A percentile compares a stretch with the other conserved stretches of the same genome.
Evolutionary conservation across 352 stramenopile genomes (phyloP).

Genomic region (Phytophthora syringae): DNA sequence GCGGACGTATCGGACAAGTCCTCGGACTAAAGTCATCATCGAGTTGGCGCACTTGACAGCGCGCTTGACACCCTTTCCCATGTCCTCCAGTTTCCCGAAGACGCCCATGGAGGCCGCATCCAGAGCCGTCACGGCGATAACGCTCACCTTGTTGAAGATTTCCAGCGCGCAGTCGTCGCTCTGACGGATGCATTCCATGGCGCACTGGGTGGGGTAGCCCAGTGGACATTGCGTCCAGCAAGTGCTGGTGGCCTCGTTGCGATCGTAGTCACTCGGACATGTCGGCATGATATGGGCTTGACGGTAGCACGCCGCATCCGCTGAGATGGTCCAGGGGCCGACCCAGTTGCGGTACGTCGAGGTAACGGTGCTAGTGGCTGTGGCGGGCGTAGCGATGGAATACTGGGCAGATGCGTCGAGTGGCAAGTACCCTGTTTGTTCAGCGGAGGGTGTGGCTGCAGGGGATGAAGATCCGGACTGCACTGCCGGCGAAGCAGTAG

Average conservation of each 20-base stretch:
- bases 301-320: slow-evolving; percentile 25
- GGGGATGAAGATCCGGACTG: not conserved
- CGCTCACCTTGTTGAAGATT: slow-evolving; percentile 44
- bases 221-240: slow-evolving; percentile 61
- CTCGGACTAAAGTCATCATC: slow-evolving; percentile 20
- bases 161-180: too few species aligned
- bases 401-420: slow-evolving; percentile 3
- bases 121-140: slow-evolving; percentile 38
- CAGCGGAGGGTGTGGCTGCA: not conserved
- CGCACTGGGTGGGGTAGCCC: slow-evolving; percentile 53
- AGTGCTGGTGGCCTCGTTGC: slow-evolving; percentile 46
- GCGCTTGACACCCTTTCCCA: slow-evolving; percentile 9
- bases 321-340: slow-evolving; percentile 23
- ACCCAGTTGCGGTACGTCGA: slow-evolving; percentile 44
- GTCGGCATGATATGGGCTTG: slow-evolving; percentile 36
- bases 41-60: slow-evolving; percentile 19
- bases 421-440: not conserved
- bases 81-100: slow-evolving; percentile 39
- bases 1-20: slow-evolving; percentile 18
- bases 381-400: slow-evolving; percentile 12
- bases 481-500: not conserved
- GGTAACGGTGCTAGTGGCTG: slow-evolving; percentile 3
- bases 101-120: slow-evolving; percentile 40
- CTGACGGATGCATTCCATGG: slow-evolving; percentile 53
- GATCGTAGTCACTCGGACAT: slow-evolving; percentile 33